Evolutionary conservation across 192 early-diverging fungal genomes (phyloP), one percentile per base, ranked within the genome.

Genomic region (Oehlia diaphana): DNA sequence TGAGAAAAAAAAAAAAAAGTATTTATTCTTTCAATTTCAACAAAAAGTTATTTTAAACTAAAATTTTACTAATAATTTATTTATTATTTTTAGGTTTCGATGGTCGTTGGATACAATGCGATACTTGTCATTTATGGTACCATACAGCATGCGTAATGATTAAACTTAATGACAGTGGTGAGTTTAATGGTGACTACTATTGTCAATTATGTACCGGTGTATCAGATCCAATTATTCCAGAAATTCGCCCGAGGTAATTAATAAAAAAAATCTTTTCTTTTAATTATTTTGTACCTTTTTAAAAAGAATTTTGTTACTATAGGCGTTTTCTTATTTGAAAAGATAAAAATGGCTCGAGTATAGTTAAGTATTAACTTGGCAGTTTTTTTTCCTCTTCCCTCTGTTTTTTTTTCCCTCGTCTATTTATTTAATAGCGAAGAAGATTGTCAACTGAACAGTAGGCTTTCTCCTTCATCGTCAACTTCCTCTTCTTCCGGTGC

Each of bases 61-160:
- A 49, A 9, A 13, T 49, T 49, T 49, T 13, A 13, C 8, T 49
- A 13, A 49, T 0, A 10, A 13, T 1, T 9, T 2, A 10, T 13
- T 9, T 49, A 49, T 49, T 49, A 9, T 49, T 49, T 13, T 49
- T 49, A 49, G 47, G 47, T 49, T 49, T 49, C 13, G 47, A 49
- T 49, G 47, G 47, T 49, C 47, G 47, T 49, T 49, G 47, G 47
- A 49, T 49, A 49, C 47, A 13, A 49, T 49, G 47, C 47, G 47
- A 49, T 13, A 49, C 9, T 9, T 49, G 47, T 49, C 9, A 9
- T 13, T 49, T 49, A 49, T 69, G 67, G 67, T 69, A 69, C 33
- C 67, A 69, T 37, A 69, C 67, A 21, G 35, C 67, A 37, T 69
- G 67, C 33, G 67, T 69, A 35, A 69, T 10, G 33, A 69, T 69